Percentiles rank a stretch among this genome's conserved stretches.
Conservation (phyloP, 208 protist genomes). For the Leptomonas pyrrhocoris region DNA sequence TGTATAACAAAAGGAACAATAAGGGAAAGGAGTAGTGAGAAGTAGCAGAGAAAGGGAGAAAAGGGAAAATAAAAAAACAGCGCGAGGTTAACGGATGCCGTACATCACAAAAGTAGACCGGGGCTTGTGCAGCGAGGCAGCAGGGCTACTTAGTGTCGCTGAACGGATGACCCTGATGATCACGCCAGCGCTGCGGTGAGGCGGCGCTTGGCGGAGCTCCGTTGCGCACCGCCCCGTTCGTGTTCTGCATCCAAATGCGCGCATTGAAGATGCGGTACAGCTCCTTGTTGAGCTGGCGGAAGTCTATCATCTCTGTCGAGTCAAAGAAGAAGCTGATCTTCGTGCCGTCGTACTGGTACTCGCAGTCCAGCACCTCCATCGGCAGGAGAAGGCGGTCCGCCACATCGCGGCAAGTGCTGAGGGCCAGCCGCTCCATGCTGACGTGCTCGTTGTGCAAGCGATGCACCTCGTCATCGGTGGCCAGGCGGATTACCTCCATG, state of each 20-base stretch:
- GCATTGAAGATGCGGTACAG: constrained; percentile 84
- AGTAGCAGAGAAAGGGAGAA: background rate
- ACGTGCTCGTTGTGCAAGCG: constrained; percentile 59
- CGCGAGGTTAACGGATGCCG: background rate
- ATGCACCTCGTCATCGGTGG: constrained; percentile 67
- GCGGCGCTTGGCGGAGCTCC: constrained; percentile 39
- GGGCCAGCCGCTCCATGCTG: constrained; percentile 69
- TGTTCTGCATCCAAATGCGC: constrained; percentile 92
- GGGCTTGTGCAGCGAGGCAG: too few relatives aligned
- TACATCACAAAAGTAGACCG: too few relatives aligned
- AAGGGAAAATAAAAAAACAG: background rate
- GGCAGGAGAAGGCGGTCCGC: constrained; percentile 47
- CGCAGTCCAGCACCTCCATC: constrained; percentile 85
- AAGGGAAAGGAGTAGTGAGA: background rate
- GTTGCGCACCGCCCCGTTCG: constrained; percentile 59
- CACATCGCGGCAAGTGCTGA: constrained; percentile 68
- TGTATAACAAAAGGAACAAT: too few relatives aligned
- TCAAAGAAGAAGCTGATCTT: constrained; percentile 92
- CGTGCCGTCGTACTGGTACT: constrained; percentile 91
- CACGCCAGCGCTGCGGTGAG: constrained; percentile 16
- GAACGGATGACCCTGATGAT: background rate
- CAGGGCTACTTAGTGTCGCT: background rate
- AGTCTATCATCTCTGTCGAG: constrained; percentile 66
- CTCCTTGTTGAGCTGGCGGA: constrained; percentile 76
- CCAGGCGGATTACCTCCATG: constrained; percentile 59